A percentile compares a stretch with the other conserved stretches of the same genome.
phyloP scores from a whole-genome alignment of 148 eudicot species.

The Rheum nobile region DNA sequence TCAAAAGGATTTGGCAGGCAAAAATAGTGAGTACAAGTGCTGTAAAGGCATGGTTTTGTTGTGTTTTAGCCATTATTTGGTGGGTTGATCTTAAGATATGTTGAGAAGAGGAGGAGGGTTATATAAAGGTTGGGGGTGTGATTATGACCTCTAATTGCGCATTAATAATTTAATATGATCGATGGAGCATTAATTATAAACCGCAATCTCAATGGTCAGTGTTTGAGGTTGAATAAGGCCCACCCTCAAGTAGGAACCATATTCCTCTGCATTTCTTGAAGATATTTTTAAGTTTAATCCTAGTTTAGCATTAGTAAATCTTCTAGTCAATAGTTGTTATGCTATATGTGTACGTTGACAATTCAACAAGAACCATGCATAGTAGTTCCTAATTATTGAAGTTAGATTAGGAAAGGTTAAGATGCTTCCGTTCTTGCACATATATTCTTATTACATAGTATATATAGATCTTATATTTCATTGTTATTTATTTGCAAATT shows the following conservation, averaged over 20 bases:
- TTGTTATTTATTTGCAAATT: no score
- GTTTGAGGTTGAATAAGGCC: neutral
- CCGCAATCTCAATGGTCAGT: neutral
- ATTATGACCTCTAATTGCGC: neutral
- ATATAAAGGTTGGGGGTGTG: neutral
- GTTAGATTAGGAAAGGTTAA: no score
- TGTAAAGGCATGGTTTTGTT: neutral
- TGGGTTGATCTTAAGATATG: neutral
- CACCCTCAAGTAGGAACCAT: neutral
- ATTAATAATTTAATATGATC: neutral
- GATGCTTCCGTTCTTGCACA: no score
- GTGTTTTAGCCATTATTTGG: neutral
- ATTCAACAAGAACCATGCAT: no score
- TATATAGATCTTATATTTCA: no score
- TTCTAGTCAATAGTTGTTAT: no score
- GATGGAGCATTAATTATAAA: no score
- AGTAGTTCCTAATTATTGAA: no score
- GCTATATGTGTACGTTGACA: no score
- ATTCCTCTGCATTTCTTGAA: neutral
- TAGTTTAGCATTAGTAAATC: no score
- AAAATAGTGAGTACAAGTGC: neutral
- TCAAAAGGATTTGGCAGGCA: neutral
- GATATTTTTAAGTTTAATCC: neutral
- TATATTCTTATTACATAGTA: no score
- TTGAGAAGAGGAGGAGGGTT: neutral